These are phyloP conservation scores for Vitis labrusca DNA, from an alignment of 164 flowering plant species.

Conservation along the genomic window DNA sequence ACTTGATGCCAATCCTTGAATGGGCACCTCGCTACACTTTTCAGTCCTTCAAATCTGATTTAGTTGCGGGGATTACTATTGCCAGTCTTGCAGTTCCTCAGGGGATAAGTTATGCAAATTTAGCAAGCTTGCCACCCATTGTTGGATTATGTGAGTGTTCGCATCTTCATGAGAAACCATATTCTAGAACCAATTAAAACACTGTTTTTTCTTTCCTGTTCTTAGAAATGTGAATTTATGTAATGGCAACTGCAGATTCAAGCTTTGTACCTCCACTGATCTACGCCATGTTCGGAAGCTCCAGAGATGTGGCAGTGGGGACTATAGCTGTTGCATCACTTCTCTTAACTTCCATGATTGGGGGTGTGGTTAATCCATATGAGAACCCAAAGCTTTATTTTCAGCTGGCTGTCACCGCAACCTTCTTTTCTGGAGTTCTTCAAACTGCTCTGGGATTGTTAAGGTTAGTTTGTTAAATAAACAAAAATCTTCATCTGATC, in stretches of 20 bases:
- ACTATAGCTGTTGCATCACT: conserved; percentile 66
- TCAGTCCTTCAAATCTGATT: conserved; percentile 51
- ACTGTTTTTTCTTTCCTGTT: too few species aligned
- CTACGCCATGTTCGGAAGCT: conserved; percentile 72
- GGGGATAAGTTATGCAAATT: conserved; percentile 73
- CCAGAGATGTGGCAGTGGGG: conserved; percentile 70
- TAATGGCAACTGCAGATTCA: conserved; percentile 39
- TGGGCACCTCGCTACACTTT: conserved; percentile 70
- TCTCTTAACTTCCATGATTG: conserved; percentile 43
- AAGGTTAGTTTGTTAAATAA: conserved; percentile 33
- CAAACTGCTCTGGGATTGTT: conserved; percentile 65
- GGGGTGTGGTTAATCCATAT: conserved; percentile 35
- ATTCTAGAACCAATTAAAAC: too few species aligned
- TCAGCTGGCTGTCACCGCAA: conserved; percentile 52
- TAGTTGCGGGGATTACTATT: conserved; percentile 76
- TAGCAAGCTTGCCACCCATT: conserved; percentile 68
- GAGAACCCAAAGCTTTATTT: conserved; percentile 41
- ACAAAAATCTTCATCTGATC: too few species aligned
- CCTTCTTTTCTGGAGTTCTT: conserved; percentile 67
- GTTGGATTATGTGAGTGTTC: conserved; percentile 61
- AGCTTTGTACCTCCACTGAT: conserved; percentile 79
- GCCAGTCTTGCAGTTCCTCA: conserved; percentile 85
- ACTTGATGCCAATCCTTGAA: conserved; percentile 62
- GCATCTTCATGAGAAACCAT: too few species aligned
- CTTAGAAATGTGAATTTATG: not conserved